A percentile compares a stretch with the other conserved stretches of the same genome.
phyloP scores from a whole-genome alignment of 495 filamentous ascomycete species.

The Hypomontagnella monticulosa region DNA sequence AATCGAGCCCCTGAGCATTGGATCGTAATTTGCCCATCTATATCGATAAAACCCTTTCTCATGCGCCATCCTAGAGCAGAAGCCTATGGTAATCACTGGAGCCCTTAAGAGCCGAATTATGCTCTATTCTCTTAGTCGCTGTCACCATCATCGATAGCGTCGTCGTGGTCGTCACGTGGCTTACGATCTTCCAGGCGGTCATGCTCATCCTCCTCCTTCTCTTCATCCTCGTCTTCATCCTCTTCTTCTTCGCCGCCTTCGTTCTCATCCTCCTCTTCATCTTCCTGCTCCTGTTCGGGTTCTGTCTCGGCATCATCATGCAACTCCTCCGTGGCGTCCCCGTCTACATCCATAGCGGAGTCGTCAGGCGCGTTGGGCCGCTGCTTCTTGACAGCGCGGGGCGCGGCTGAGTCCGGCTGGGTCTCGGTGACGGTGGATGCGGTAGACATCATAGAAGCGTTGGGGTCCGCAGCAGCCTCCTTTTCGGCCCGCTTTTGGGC shows the following conservation, averaged over 20 bases:
- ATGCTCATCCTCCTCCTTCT: slow-evolving; percentile 52
- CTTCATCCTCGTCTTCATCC: slow-evolving; percentile 57
- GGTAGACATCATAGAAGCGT: slow-evolving; percentile 49
- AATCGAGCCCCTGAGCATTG: no score
- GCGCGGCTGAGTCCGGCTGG: slow-evolving; percentile 24
- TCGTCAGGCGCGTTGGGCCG: slow-evolving; percentile 45
- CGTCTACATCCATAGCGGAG: slow-evolving; percentile 49
- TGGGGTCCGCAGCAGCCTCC: slow-evolving; percentile 23
- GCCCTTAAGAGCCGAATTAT: neutral
- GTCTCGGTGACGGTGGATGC: slow-evolving; percentile 22
- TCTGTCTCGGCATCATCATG: slow-evolving; percentile 61
- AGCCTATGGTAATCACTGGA: no score
- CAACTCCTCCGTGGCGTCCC: slow-evolving; percentile 51
- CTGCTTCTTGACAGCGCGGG: slow-evolving; percentile 53
- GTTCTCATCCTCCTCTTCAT: slow-evolving; percentile 65
- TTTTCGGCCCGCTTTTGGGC: slow-evolving; percentile 51
- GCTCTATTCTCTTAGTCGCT: slow-evolving; percentile 55
- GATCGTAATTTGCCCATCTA: no score
- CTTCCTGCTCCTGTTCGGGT: slow-evolving; percentile 62
- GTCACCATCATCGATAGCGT: slow-evolving; percentile 70
- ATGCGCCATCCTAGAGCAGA: no score
- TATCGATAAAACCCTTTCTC: no score
- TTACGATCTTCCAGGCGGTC: slow-evolving; percentile 55
- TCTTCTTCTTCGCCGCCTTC: slow-evolving; percentile 58
- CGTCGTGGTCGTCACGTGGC: slow-evolving; percentile 65